Percentiles rank a stretch among this genome's conserved stretches.
phyloP scores from a whole-genome alignment of 2,329 filamentous ascomycete genomes.

The Fusarium vanettenii region DNA sequence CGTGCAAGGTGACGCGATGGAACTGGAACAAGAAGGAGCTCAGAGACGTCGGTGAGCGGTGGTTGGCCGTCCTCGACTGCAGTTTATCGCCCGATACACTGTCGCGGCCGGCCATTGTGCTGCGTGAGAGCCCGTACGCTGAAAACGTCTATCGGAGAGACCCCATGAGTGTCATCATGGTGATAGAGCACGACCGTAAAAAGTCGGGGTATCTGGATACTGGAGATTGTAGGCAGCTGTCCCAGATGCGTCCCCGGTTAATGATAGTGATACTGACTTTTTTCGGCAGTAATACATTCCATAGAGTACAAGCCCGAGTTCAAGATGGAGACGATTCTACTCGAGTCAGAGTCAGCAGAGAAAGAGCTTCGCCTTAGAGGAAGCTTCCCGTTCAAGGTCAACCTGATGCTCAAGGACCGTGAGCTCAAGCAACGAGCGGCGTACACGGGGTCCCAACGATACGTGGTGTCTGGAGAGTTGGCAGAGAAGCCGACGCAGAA shows the following conservation, averaged over 20 bases:
- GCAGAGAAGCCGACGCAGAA: slow-evolving; percentile 39
- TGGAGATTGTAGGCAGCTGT: slow-evolving; percentile 23
- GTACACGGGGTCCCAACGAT: slow-evolving; percentile 42
- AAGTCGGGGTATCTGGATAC: slow-evolving; percentile 39
- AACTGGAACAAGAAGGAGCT: slow-evolving; percentile 38
- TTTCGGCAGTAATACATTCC: slow-evolving; percentile 34
- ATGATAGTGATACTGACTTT: slow-evolving; percentile 12
- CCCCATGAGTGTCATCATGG: slow-evolving; percentile 41
- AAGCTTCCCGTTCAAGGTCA: slow-evolving; percentile 43
- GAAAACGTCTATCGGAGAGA: slow-evolving; percentile 35
- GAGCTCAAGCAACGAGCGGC: slow-evolving; percentile 40
- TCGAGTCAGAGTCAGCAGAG: slow-evolving; percentile 39
- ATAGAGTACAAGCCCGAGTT: slow-evolving; percentile 43
- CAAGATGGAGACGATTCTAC: slow-evolving; percentile 40
- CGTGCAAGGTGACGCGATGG: slow-evolving; percentile 38
- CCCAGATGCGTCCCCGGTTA: not conserved
- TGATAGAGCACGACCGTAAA: slow-evolving; percentile 39
- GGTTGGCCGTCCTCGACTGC: slow-evolving; percentile 44
- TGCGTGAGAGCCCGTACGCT: slow-evolving; percentile 36
- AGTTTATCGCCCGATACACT: slow-evolving; percentile 42
- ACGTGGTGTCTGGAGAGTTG: slow-evolving; percentile 38
- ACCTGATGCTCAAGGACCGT: slow-evolving; percentile 33
- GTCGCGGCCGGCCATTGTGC: slow-evolving; percentile 40
- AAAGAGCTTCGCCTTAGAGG: slow-evolving; percentile 35
- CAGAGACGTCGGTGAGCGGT: slow-evolving; percentile 33